phyloP scores from a whole-genome alignment of 768 basidiomycete species.

The Hericium rajendrae region DNA sequence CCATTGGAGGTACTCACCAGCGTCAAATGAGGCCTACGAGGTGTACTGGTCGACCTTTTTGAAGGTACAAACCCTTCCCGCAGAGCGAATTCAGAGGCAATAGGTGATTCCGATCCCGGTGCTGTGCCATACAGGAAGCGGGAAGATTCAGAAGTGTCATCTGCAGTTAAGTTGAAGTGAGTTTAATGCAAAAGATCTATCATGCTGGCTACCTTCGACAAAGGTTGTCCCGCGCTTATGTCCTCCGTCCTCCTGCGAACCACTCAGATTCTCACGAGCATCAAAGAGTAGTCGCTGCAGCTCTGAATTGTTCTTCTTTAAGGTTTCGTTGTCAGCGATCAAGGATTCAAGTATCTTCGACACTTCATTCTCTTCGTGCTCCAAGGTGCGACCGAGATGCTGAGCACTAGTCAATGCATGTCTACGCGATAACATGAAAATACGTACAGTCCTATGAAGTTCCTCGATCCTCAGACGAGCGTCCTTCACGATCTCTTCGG shows the following conservation, averaged over 20 bases:
- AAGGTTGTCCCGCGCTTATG: conserved; percentile 39
- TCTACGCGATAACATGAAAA: background rate
- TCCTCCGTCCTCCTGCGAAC: conserved; percentile 64
- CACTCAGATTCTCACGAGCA: conserved; percentile 65
- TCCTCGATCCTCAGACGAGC: conserved; percentile 53
- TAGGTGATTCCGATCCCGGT: conserved; percentile 11
- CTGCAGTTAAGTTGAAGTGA: no score
- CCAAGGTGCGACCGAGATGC: conserved; percentile 31
- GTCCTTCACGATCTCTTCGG: conserved; percentile 57
- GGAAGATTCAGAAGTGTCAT: background rate
- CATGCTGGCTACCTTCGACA: conserved; percentile 12
- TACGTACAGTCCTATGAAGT: conserved; percentile 47
- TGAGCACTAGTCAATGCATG: background rate
- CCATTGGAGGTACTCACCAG: conserved; percentile 23
- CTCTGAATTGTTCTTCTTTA: conserved; percentile 77
- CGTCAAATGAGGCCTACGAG: conserved; percentile 11
- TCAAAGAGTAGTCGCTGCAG: conserved; percentile 65
- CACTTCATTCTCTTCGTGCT: conserved; percentile 45
- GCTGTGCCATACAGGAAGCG: conserved; percentile 5
- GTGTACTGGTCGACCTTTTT: conserved; percentile 8
- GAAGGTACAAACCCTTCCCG: background rate
- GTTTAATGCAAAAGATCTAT: no score
- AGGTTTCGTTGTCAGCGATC: conserved; percentile 73
- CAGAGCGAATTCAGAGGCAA: conserved; percentile 7
- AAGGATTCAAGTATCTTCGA: conserved; percentile 71